A percentile compares a stretch with the other conserved stretches of the same genome.
Evolutionary conservation across 371 early-diverging fungal species (phyloP).

Genomic region (Massospora cicadina): DNA sequence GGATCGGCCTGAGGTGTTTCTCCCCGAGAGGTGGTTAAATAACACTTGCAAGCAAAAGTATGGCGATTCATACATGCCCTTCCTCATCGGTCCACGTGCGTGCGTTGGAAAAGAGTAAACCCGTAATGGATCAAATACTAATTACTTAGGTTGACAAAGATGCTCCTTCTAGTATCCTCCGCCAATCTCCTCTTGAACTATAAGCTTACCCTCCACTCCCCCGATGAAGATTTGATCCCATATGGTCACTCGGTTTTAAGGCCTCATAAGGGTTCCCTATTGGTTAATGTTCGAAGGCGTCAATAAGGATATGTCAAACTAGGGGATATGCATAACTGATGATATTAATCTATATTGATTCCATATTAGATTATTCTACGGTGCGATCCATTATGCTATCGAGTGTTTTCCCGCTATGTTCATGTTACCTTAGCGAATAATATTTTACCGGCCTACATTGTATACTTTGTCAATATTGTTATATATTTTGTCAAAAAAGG

Average conservation of each 20-base stretch:
- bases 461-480: too few species aligned
- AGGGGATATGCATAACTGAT: too few species aligned
- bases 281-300: neutral
- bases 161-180: neutral
- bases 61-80: neutral
- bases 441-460: too few species aligned
- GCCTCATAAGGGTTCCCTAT: neutral
- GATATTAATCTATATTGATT: too few species aligned
- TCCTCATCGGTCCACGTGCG: neutral
- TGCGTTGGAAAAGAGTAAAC: conserved; percentile 3
- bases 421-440: too few species aligned
- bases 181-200: neutral
- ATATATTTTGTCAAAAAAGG: too few species aligned
- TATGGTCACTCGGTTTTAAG: neutral
- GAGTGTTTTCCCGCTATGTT: too few species aligned
- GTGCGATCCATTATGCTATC: too few species aligned
- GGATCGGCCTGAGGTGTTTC: neutral
- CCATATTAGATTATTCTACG: too few species aligned
- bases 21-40: neutral
- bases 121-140: neutral
- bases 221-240: neutral
- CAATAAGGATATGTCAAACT: too few species aligned
- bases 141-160: neutral
- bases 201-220: neutral
- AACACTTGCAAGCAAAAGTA: neutral